phyloP scores from a whole-genome alignment of 768 basidiomycete species.

The Pisolithus tinctorius region DNA sequence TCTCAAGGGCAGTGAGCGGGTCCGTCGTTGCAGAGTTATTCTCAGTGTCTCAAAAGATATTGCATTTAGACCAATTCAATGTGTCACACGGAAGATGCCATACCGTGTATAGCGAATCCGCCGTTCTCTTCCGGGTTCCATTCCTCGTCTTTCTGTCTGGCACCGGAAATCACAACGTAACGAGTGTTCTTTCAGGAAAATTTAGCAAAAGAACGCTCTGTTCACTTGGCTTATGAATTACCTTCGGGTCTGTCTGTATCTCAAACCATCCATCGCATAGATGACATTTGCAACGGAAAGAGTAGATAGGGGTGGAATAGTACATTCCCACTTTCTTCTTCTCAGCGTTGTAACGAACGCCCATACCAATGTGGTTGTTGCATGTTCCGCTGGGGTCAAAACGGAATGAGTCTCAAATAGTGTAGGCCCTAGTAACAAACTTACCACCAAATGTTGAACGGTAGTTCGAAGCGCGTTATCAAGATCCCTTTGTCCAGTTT shows the following conservation, averaged over 20 bases:
- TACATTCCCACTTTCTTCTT: constrained; percentile 96
- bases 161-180: constrained; percentile 89
- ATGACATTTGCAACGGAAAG: constrained; percentile 97
- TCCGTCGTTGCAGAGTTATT: constrained; percentile 58
- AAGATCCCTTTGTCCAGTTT: constrained; percentile 96
- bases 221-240: constrained; percentile 20
- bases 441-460: constrained; percentile 96
- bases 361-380: constrained; percentile 96
- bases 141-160: constrained; percentile 90
- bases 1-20: constrained; percentile 84
- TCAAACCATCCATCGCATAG: constrained; percentile 96
- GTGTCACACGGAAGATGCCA: constrained; percentile 7
- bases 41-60: constrained; percentile 53
- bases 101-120: constrained; percentile 84
- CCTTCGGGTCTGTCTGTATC: constrained; percentile 96
- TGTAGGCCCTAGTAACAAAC: constrained; percentile 15
- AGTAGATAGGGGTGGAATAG: constrained; percentile 90
- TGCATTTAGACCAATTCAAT: neutral
- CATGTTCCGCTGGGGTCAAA: constrained; percentile 67
- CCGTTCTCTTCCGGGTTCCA: constrained; percentile 98
- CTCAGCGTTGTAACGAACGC: constrained; percentile 99
- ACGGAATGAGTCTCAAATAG: neutral
- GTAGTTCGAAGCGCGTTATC: constrained; percentile 91
- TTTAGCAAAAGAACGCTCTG: neutral
- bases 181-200: constrained; percentile 71